Conservation (phyloP, 2,329 filamentous ascomycete genomes). For the Thelonectria discophora region DNA sequence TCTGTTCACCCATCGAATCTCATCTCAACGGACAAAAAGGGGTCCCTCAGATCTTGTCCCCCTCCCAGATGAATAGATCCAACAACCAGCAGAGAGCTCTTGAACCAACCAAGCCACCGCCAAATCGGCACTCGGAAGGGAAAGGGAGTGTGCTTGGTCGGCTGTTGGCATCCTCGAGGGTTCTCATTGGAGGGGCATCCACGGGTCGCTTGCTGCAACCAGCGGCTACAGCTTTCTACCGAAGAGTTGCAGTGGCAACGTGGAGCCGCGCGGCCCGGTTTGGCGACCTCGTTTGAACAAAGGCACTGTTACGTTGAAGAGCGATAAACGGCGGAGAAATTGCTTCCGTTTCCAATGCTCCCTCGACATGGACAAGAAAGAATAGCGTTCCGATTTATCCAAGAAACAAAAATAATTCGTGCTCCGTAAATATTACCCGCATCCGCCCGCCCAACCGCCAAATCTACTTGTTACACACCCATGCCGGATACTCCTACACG, state of each 20-base stretch:
- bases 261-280: constrained; percentile 27
- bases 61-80: not conserved
- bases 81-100: not conserved
- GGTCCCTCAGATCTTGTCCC: not conserved
- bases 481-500: constrained; percentile 11
- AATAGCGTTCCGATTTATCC: constrained; percentile 5
- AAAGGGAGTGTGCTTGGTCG: not conserved
- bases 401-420: constrained; percentile 16
- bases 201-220: constrained; percentile 37
- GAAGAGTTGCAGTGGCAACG: constrained; percentile 31
- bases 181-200: too few species aligned
- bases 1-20: constrained; percentile 7
- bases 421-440: not conserved
- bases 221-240: constrained; percentile 34
- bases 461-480: constrained; percentile 9
- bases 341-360: too few species aligned
- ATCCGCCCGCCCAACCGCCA: not conserved
- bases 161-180: not conserved
- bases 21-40: constrained; percentile 6
- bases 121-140: not conserved
- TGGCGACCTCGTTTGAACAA: not conserved
- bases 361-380: too few species aligned
- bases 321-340: not conserved
- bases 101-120: constrained; percentile 27
- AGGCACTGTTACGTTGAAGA: too few species aligned